A percentile compares a stretch with the other conserved stretches of the same genome.
These are phyloP conservation scores for Colletotrichum sp. DNA, from an alignment of 2,329 filamentous ascomycete genomes.

Conservation along the genomic window DNA sequence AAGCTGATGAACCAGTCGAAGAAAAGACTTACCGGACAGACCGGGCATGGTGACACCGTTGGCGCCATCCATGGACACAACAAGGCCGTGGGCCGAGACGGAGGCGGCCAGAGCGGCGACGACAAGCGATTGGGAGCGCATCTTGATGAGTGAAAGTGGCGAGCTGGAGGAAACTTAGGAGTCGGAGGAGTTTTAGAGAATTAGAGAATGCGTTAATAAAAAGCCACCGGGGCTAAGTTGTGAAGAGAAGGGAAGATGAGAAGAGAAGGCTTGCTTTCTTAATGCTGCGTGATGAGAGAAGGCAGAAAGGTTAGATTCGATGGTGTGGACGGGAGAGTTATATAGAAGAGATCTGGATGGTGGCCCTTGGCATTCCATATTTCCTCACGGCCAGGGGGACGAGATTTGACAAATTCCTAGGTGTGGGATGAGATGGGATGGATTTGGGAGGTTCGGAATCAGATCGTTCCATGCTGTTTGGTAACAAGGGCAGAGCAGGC, in stretches of 20 bases:
- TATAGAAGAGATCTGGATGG: conserved; percentile 9
- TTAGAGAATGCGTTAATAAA: conserved; percentile 2
- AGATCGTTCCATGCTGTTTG: conserved; percentile 8
- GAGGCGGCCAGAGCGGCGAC: conserved; percentile 40
- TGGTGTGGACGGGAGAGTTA: conserved; percentile 18
- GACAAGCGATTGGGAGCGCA: conserved; percentile 34
- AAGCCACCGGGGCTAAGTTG: conserved; percentile 16
- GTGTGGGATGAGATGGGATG: conserved; percentile 3
- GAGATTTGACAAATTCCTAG: conserved; percentile 19
- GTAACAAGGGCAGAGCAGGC: not conserved
- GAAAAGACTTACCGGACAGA: conserved; percentile 36
- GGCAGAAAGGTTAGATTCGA: not conserved
- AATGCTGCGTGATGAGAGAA: conserved; percentile 16
- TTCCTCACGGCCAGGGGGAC: not conserved
- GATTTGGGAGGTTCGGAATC: conserved; percentile 10
- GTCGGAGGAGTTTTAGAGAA: not conserved
- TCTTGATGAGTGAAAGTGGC: conserved; percentile 17
- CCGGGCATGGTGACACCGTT: conserved; percentile 69
- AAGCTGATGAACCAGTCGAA: rapidly evolving
- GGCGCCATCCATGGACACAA: conserved; percentile 60
- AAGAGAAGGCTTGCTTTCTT: conserved; percentile 19
- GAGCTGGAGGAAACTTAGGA: not conserved
- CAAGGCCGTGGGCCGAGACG: conserved; percentile 62
- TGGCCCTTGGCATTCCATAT: conserved; percentile 19
- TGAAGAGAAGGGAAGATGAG: not conserved